Evolutionary conservation across 371 early-diverging fungal genomes (phyloP).

Genomic region (Apophysomyces variabilis): DNA sequence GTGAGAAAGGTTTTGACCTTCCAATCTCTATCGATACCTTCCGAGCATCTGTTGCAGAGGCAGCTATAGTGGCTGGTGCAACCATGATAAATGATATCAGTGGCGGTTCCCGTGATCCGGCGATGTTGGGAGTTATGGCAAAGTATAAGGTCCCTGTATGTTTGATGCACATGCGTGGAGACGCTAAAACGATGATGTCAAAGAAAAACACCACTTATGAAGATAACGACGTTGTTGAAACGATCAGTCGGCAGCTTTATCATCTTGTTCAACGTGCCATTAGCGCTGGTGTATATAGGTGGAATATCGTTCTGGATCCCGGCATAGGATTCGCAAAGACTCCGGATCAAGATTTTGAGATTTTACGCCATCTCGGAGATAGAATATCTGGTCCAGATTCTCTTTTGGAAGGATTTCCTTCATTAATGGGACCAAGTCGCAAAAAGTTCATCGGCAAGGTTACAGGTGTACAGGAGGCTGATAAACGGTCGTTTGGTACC

Average conservation of each 20-base stretch:
- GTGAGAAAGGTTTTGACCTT: conserved; percentile 61
- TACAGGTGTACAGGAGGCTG: conserved; percentile 73
- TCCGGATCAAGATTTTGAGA: conserved; percentile 81
- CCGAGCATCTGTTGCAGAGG: conserved; percentile 81
- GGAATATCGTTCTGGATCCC: conserved; percentile 97
- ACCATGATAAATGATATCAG: conserved; percentile 92
- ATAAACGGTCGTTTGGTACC: conserved; percentile 87
- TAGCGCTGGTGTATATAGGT: conserved; percentile 82
- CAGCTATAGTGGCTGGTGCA: conserved; percentile 87
- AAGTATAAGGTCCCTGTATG: conserved; percentile 84
- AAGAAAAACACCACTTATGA: conserved; percentile 73
- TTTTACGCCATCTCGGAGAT: conserved; percentile 74
- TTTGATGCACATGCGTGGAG: conserved; percentile 97
- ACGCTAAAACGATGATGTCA: conserved; percentile 86
- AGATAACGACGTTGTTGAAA: conserved; percentile 72
- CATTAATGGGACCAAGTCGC: conserved; percentile 84
- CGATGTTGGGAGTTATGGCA: conserved; percentile 83
- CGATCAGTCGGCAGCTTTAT: conserved; percentile 73
- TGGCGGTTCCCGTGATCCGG: conserved; percentile 84
- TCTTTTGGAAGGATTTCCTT: conserved; percentile 77
- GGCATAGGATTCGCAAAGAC: conserved; percentile 98
- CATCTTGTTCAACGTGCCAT: conserved; percentile 71
- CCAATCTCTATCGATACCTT: conserved; percentile 96
- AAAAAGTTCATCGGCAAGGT: conserved; percentile 87
- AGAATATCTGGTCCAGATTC: conserved; percentile 58